These are phyloP conservation scores for Micractinium sp. DNA, from an alignment of 139 green algal genomes.

Conservation along the genomic window DNA sequence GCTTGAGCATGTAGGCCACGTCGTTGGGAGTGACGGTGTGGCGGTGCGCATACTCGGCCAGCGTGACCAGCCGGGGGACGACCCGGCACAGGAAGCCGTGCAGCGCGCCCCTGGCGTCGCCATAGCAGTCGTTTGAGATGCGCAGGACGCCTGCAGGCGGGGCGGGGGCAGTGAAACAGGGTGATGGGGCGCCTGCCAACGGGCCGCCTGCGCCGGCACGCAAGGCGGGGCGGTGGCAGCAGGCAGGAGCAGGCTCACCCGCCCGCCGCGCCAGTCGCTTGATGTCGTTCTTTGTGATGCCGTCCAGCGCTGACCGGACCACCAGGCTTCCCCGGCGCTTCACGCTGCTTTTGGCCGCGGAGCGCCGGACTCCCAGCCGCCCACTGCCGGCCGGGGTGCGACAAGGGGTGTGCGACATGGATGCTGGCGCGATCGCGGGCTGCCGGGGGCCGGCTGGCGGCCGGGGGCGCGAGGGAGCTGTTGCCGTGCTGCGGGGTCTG, in stretches of 20 bases:
- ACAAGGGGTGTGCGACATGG: not conserved
- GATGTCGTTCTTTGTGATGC: not conserved
- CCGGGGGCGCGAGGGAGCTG: no score
- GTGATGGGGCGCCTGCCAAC: not conserved
- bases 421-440: no score
- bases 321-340: not conserved
- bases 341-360: not conserved
- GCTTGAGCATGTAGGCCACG: not conserved
- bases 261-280: not conserved
- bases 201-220: not conserved
- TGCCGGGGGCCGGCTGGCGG: no score
- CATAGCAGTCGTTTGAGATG: not conserved
- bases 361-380: not conserved
- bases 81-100: not conserved
- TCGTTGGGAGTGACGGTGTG: slow-evolving; percentile 1
- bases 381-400: not conserved
- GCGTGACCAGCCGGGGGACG: not conserved
- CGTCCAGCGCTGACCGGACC: not conserved
- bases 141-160: not conserved
- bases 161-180: not conserved
- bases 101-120: not conserved
- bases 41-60: not conserved
- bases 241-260: not conserved
- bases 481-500: no score
- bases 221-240: not conserved